A percentile compares a stretch with the other conserved stretches of the same genome.
Conservation (phyloP, 495 filamentous ascomycete species). For the Neurospora tetrasperma region DNA sequence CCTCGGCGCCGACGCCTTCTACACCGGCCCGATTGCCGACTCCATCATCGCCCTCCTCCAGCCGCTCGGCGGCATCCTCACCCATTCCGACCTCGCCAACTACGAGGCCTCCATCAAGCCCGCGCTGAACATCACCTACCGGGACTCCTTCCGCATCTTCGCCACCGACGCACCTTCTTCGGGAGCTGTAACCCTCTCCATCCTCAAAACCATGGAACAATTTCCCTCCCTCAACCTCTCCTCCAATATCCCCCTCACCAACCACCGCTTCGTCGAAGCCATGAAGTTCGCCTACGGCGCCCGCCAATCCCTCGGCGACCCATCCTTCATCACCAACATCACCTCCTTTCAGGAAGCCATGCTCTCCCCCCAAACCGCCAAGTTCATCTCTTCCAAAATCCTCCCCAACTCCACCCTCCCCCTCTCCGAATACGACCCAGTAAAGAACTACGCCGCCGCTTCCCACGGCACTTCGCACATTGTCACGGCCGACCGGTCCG, state of each 20-base stretch:
- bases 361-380: slow-evolving; percentile 48
- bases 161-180: slow-evolving; percentile 61
- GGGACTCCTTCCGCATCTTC: slow-evolving; percentile 51
- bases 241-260: slow-evolving; percentile 36
- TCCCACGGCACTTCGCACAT: slow-evolving; percentile 70
- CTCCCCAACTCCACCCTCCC: slow-evolving; percentile 58
- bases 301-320: slow-evolving; percentile 63
- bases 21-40: slow-evolving; percentile 58
- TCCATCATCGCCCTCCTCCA: slow-evolving; percentile 59
- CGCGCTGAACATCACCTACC: slow-evolving; percentile 57
- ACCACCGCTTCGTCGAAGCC: slow-evolving; percentile 75
- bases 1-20: slow-evolving; percentile 63
- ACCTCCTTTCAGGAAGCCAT: slow-evolving; percentile 41
- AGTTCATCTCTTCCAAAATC: slow-evolving; percentile 53
- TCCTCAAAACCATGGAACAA: slow-evolving; percentile 69
- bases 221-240: slow-evolving; percentile 39
- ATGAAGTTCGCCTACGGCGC: slow-evolving; percentile 81
- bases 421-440: slow-evolving; percentile 59
- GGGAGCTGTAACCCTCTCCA: slow-evolving; percentile 59
- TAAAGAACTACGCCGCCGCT: slow-evolving; percentile 18
- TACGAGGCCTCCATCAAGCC: slow-evolving; percentile 56
- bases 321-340: slow-evolving; percentile 54
- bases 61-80: slow-evolving; percentile 67
- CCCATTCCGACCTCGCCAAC: slow-evolving; percentile 58
- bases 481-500: slow-evolving; percentile 55